Evolutionary conservation across 1,284 basidiomycete species (phyloP), one percentile per base, ranked within the genome.

Genomic region (Vanrija humicola): DNA sequence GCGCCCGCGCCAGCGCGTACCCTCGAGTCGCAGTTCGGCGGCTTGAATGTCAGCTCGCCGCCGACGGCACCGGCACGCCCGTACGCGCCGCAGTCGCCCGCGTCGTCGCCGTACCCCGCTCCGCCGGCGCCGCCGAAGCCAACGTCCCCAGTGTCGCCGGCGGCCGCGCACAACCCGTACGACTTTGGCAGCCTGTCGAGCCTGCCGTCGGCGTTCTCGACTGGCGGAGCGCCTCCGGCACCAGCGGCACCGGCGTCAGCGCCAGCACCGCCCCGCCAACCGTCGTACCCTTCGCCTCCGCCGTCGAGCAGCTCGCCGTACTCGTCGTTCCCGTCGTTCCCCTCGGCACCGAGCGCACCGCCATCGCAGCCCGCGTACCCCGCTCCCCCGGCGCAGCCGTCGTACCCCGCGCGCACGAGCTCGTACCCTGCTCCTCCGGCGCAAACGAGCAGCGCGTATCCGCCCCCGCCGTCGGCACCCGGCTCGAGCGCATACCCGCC

Each of bases 301-400:
- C 47, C 56, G n/a, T 48, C 59, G 4, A 45, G 64, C 19, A 64
- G 53, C 19, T 55, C 66, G 4, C 34, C 52, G 2, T 64, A 54
- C 40, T 60, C 58, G 26, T 65, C 66, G 78, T 16, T 58, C 73
- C 12, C 62, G 76, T 16, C 66, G 78, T 1, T 77, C 81, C 18
- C 79, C 81, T 23, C 78, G 81, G 5, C 70, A 74, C 9, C 48
- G 62, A 47, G 44, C 3, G n/a, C 67, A 9, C 55, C 77, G 4
- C 75, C 73, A 12, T 73, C 78, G 7, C 73, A 77, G n/a, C 70
- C 78, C 34, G 73, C 69, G 34, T 70, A 69, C 15, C 64, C 66
- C 16, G 38, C 62, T 34, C 61, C 57, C 39, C 48, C 52, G 6
- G 45, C 59, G 10, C 65, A 68, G 12, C 62, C 61, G 21, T 40